phyloP scores from a whole-genome alignment of 331 rosid species.

The Malus hybrid region DNA sequence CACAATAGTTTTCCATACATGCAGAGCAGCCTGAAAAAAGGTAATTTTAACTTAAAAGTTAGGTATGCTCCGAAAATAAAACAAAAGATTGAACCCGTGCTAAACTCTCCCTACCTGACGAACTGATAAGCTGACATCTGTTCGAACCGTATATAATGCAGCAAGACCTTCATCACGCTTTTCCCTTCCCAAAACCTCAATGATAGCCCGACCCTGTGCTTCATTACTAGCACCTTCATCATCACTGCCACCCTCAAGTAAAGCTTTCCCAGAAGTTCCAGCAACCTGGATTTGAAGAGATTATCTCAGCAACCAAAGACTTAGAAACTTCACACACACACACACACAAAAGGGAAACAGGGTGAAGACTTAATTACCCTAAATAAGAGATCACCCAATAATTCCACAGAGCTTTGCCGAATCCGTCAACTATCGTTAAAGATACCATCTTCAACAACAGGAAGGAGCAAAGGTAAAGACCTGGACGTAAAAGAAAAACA shows the following conservation, averaged over 20 bases:
- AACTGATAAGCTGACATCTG: constrained; percentile 93
- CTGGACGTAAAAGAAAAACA: constrained; percentile 29
- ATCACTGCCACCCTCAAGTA: constrained; percentile 99
- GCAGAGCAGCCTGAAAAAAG: constrained; percentile 80
- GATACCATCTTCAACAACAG: constrained; percentile 97
- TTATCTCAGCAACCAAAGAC: constrained; percentile 7
- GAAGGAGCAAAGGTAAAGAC: constrained; percentile 91
- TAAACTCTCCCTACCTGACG: constrained; percentile 73
- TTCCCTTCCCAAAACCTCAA: constrained; percentile 84
- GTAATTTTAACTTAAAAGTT: neutral
- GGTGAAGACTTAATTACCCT: constrained; percentile 45
- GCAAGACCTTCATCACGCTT: constrained; percentile 93
- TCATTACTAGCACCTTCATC: constrained; percentile 99
- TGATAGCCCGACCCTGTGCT: constrained; percentile 98
- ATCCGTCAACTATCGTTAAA: constrained; percentile 96
- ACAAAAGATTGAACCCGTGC: neutral
- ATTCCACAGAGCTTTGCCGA: constrained; percentile 94
- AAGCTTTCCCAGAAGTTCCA: constrained; percentile 98
- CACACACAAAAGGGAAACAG: neutral
- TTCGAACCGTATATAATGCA: constrained; percentile 93
- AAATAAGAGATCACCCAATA: constrained; percentile 91
- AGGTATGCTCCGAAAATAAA: neutral
- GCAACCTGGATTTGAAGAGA: constrained; percentile 62
- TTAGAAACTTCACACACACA: neutral
- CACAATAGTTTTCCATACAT: constrained; percentile 98